These are phyloP conservation scores for Voacanga thouarsii DNA, from an alignment of 257 asterid species.

Conservation along the genomic window DNA sequence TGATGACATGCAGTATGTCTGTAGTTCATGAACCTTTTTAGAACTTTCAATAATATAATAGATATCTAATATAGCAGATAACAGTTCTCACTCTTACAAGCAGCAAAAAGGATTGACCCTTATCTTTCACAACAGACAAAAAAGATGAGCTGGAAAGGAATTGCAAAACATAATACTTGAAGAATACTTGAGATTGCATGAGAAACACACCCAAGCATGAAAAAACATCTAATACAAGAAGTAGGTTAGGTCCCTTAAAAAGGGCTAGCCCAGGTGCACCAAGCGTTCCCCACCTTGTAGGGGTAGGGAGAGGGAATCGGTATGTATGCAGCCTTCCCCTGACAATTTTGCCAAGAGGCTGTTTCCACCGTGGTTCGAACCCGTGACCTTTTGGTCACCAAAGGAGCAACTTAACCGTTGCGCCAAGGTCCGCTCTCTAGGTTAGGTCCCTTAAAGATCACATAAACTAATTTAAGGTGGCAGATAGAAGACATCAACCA, in stretches of 20 bases:
- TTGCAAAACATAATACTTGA: background rate
- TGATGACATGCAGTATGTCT: constrained; percentile 56
- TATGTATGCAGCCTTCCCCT: too few relatives aligned
- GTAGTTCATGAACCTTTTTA: constrained; percentile 19
- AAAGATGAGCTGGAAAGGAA: background rate
- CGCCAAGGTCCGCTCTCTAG: too few relatives aligned
- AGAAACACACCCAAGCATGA: background rate
- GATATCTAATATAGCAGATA: background rate
- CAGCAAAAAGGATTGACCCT: background rate
- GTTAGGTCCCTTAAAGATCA: background rate
- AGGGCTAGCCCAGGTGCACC: too few relatives aligned
- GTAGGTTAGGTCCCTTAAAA: background rate
- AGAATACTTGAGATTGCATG: background rate
- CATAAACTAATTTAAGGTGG: background rate
- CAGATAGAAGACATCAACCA: background rate
- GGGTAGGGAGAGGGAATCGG: too few relatives aligned
- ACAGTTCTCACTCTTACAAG: background rate
- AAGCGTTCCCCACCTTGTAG: too few relatives aligned
- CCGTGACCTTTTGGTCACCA: too few relatives aligned
- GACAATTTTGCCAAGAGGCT: too few relatives aligned
- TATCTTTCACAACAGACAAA: background rate
- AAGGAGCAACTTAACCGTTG: too few relatives aligned
- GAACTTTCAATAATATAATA: background rate
- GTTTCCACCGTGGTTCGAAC: too few relatives aligned
- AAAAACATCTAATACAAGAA: background rate